phyloP scores from a whole-genome alignment of 495 filamentous ascomycete genomes.

The Penicillium parvum region DNA sequence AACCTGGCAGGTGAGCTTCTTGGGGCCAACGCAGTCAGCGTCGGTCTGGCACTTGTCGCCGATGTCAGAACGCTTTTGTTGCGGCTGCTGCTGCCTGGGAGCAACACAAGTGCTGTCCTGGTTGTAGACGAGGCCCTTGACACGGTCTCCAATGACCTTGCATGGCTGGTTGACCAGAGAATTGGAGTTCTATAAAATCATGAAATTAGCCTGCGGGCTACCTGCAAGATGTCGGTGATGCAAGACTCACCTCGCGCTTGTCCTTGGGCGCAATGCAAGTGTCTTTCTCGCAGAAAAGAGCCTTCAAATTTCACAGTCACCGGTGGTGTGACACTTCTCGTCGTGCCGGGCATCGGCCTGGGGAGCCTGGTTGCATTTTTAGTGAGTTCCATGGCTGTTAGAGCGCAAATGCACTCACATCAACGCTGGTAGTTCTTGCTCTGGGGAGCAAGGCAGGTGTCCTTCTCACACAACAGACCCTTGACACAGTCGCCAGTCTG shows the following conservation, averaged over 20 bases:
- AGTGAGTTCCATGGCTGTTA: too few relatives aligned
- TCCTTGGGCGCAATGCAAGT: conserved; percentile 7
- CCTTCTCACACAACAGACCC: conserved; percentile 2
- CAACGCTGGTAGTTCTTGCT: background rate
- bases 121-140: conserved; percentile 3
- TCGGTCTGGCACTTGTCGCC: conserved; percentile 6
- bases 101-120: conserved; percentile 1
- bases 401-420: background rate
- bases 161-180: conserved; percentile 1
- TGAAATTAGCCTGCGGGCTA: too few relatives aligned
- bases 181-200: conserved; percentile 9
- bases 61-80: too few relatives aligned
- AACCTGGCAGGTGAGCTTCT: conserved; percentile 7
- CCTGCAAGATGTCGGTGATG: too few relatives aligned
- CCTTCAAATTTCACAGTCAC: conserved; percentile 9
- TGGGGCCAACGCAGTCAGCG: conserved; percentile 1
- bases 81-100: background rate
- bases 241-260: background rate
- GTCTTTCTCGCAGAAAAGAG: conserved; percentile 6
- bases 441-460: conserved; percentile 4
- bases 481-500: conserved; percentile 1
- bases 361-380: too few relatives aligned
- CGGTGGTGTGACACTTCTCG: conserved; percentile 3
- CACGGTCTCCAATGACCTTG: conserved; percentile 5
- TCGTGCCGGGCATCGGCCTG: too few relatives aligned